Conservation (phyloP, 2,329 filamentous ascomycete species). For the Cladophialophora exuberans region DNA sequence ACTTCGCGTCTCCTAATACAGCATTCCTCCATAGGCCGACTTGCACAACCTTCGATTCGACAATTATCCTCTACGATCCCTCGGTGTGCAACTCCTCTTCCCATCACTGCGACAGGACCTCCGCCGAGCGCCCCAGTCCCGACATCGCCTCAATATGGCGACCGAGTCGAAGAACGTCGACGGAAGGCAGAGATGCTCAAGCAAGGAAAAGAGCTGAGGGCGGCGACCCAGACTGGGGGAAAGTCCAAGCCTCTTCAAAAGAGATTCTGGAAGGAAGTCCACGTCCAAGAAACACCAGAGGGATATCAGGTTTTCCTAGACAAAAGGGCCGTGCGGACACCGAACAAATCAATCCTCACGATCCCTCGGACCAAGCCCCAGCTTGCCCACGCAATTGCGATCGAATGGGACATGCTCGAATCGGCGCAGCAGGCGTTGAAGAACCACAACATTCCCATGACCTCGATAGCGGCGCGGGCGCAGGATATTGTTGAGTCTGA, state of each 20-base stretch:
- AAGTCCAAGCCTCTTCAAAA: conserved; percentile 57
- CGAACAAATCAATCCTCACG: conserved; percentile 70
- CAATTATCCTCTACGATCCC: conserved; percentile 15
- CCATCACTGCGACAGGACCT: conserved; percentile 62
- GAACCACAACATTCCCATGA: conserved; percentile 87
- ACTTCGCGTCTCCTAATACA: neutral
- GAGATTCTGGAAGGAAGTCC: conserved; percentile 88
- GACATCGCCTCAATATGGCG: conserved; percentile 50
- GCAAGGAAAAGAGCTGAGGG: conserved; percentile 48
- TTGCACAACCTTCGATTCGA: conserved; percentile 8
- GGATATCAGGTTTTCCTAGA: conserved; percentile 74
- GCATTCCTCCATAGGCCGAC: conserved; percentile 13
- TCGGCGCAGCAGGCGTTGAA: conserved; percentile 82
- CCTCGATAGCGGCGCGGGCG: conserved; percentile 80
- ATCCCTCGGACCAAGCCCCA: conserved; percentile 76
- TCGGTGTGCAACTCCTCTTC: conserved; percentile 48
- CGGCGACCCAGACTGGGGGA: conserved; percentile 38
- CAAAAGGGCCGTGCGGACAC: conserved; percentile 75
- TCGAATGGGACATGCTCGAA: conserved; percentile 89
- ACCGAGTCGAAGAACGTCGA: conserved; percentile 52
- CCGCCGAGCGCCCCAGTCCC: conserved; percentile 62
- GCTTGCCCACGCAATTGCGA: conserved; percentile 80
- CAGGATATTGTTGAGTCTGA: conserved; percentile 78
- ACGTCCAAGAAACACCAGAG: conserved; percentile 64
- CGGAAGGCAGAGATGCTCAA: conserved; percentile 55